Percentiles rank a stretch among this genome's conserved stretches.
phyloP scores from a whole-genome alignment of 1,139 yeast species.

The Maudiozyma humilis region DNA sequence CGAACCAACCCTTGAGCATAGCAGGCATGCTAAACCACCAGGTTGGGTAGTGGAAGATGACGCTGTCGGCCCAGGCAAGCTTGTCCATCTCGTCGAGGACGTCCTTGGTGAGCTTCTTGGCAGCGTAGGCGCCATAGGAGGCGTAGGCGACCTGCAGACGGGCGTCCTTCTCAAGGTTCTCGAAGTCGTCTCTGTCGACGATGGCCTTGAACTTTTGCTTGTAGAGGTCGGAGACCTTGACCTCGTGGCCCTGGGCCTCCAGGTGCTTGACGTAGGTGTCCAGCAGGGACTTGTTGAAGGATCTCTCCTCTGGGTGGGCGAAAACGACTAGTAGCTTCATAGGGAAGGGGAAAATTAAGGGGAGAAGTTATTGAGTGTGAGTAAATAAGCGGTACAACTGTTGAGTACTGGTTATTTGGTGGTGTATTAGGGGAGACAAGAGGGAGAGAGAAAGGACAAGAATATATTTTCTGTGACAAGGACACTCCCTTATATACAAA shows the following conservation, averaged over 20 bases:
- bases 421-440: too few relatives aligned
- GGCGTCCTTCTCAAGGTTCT: conserved; percentile 8
- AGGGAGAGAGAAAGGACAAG: too few relatives aligned
- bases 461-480: too few relatives aligned
- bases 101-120: conserved; percentile 15
- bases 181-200: conserved; percentile 19
- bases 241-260: conserved; percentile 21
- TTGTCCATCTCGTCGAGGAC: conserved; percentile 17
- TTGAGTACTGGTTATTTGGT: background rate
- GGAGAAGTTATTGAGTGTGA: too few relatives aligned
- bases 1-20: conserved; percentile 27
- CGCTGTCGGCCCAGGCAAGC: conserved; percentile 27
- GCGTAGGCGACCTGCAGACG: conserved; percentile 12
- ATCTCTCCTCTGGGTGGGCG: conserved; percentile 24
- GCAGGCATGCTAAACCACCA: conserved; percentile 29
- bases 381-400: too few relatives aligned
- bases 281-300: conserved; percentile 19
- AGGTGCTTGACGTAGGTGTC: conserved; percentile 15
- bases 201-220: conserved; percentile 17
- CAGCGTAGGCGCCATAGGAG: conserved; percentile 12
- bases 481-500: too few relatives aligned
- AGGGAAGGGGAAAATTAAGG: too few relatives aligned
- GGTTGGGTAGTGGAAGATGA: conserved; percentile 24
- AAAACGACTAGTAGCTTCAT: conserved; percentile 18
- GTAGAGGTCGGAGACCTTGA: conserved; percentile 23